These are phyloP conservation scores for Fusarium sp. DNA, from an alignment of 2,329 filamentous ascomycete genomes.

Conservation along the genomic window DNA sequence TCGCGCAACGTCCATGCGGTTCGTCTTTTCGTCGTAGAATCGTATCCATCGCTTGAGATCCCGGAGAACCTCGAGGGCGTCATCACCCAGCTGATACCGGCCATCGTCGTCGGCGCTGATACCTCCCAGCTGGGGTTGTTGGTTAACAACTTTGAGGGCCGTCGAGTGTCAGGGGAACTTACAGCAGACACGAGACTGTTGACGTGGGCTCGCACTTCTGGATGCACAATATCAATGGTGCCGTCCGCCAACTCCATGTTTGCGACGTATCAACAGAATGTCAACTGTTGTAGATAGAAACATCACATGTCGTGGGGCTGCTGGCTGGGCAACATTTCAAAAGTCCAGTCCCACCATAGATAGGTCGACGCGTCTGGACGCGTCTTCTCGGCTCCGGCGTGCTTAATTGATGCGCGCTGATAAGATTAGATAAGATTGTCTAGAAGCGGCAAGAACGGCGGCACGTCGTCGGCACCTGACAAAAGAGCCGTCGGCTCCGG, in stretches of 20 bases:
- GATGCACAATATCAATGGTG: constrained; percentile 77
- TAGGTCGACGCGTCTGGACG: constrained; percentile 36
- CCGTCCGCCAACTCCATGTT: constrained; percentile 68
- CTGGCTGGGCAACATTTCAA: constrained; percentile 26
- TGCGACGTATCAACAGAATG: constrained; percentile 25
- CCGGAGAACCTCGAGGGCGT: constrained; percentile 89
- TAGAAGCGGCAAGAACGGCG: not conserved
- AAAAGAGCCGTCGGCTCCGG: constrained; percentile 25
- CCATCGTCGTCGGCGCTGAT: constrained; percentile 83
- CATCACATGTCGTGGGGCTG: constrained; percentile 38
- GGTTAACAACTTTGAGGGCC: constrained; percentile 27
- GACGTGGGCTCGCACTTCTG: constrained; percentile 92
- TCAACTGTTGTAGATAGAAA: constrained; percentile 13
- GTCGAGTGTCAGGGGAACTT: constrained; percentile 52
- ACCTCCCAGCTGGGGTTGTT: constrained; percentile 79
- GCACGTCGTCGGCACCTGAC: constrained; percentile 33
- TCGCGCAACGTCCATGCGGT: constrained; percentile 93
- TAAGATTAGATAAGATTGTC: constrained; percentile 31
- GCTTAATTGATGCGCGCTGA: constrained; percentile 34
- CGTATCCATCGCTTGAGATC: constrained; percentile 97
- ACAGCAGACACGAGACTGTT: constrained; percentile 94
- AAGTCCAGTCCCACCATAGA: constrained; percentile 26
- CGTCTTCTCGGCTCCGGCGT: constrained; percentile 24
- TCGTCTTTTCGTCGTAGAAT: constrained; percentile 92
- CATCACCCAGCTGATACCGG: constrained; percentile 90